phyloP scores from a whole-genome alignment of 495 filamentous ascomycete genomes.

The Talaromyces ruber region DNA sequence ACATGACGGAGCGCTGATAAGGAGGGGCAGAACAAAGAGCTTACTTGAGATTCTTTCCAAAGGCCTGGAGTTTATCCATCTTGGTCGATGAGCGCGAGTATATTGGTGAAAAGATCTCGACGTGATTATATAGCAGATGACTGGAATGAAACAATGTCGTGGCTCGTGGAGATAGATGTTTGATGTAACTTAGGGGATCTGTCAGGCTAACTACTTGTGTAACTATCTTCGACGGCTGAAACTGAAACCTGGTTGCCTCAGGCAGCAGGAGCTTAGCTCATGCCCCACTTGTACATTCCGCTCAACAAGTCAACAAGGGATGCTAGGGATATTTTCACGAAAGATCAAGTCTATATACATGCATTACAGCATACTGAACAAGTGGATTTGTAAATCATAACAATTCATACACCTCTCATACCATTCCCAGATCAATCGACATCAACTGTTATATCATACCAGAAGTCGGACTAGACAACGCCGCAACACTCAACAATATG shows the following conservation, averaged over 20 bases:
- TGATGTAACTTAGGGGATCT: neutral
- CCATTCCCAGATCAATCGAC: neutral
- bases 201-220: no score
- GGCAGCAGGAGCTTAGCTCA: neutral
- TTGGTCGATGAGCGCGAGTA: neutral
- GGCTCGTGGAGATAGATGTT: neutral
- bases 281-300: neutral
- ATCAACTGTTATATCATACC: neutral
- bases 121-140: neutral
- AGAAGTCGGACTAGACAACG: neutral
- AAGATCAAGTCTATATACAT: neutral
- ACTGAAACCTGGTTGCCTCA: conserved; percentile 7
- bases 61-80: conserved; percentile 66
- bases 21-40: conserved; percentile 12
- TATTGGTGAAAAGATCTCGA: neutral
- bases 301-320: neutral
- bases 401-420: neutral
- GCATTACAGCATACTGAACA: neutral
- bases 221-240: neutral
- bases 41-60: conserved; percentile 67
- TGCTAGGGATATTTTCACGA: neutral
- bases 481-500: neutral
- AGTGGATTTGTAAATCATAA: neutral
- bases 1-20: conserved; percentile 7
- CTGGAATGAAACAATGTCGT: neutral